Evolutionary conservation across 2,329 filamentous ascomycete genomes (phyloP), one percentile per base, ranked within the genome.

Genomic region (Aspergillus tamarii): DNA sequence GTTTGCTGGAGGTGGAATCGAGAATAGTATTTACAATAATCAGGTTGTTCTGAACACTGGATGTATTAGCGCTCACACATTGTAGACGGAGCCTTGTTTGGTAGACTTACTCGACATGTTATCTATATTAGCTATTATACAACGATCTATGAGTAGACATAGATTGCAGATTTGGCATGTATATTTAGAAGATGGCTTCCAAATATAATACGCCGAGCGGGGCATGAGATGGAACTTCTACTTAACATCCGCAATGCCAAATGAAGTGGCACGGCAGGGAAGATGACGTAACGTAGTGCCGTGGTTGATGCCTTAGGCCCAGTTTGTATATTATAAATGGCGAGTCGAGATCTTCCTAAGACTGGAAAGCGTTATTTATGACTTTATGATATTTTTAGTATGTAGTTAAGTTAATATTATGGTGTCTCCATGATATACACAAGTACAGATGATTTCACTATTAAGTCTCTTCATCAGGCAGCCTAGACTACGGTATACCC

Each of bases 1-100:
- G 34, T n/a, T 11, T 30, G 14, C 1, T 30, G 34, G 1, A 4
- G 7, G 57, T 41, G 23, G 36, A 56, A 32, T 28, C 14, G 45
- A 46, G 28, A 23, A 53, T 21, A 23, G 10, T 46, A 69, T 75
- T 70, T 76, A 81, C 81, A 83, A 63, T 82, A 81, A 67, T 81
- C 76, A 28, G 74, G 72, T 53, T 66, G 72, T 68, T 68, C 72
- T 76, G 63, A 26, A 46, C 43, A 57, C 46, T 23, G 30, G 32
- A 59, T 12, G 28, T 16, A 23, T 39, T 53, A 34, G 46, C 32
- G 26, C 32, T 36, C 26, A 26, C 21, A 26, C n/a, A 7, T 10
- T 50, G 26, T 39, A 30, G 32, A 36, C 23, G 4, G 14, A 26
- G 7, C 36, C 16, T 39, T 19, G 21, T 32, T 23, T 32, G 11